phyloP scores from a whole-genome alignment of 106 monocot species.

The Dendrobium officinale region DNA sequence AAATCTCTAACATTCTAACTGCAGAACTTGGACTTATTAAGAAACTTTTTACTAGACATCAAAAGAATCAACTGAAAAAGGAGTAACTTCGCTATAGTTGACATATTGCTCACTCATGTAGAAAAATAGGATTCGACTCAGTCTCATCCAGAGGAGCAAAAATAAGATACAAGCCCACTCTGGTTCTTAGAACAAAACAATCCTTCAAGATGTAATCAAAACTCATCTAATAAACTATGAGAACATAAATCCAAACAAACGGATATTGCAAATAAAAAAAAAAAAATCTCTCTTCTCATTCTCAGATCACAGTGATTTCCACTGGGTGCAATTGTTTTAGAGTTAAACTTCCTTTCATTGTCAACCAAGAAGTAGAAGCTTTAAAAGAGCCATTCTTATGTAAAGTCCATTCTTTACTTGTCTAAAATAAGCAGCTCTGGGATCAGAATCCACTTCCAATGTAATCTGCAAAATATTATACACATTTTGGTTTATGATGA shows the following conservation, averaged over 20 bases:
- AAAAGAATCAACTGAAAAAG: too few relatives aligned
- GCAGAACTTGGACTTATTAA: too few relatives aligned
- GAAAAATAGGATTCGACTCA: too few relatives aligned
- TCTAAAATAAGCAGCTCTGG: conserved; percentile 96
- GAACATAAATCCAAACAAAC: not conserved
- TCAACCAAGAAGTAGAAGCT: conserved; percentile 62
- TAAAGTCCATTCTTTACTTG: conserved; percentile 98
- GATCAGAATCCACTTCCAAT: conserved; percentile 78
- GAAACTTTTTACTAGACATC: too few relatives aligned
- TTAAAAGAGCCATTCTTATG: conserved; percentile 89
- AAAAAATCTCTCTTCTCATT: too few relatives aligned
- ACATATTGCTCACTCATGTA: too few relatives aligned
- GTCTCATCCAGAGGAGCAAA: too few relatives aligned
- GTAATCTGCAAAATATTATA: conserved; percentile 51
- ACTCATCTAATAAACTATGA: not conserved
- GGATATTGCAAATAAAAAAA: not conserved
- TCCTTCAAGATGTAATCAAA: not conserved
- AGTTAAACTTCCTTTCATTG: not conserved
- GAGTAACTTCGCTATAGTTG: too few relatives aligned
- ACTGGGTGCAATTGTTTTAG: not conserved
- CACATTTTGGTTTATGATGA: not conserved
- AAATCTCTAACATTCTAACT: too few relatives aligned
- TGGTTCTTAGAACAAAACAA: too few relatives aligned
- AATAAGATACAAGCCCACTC: too few relatives aligned
- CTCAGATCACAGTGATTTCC: too few relatives aligned